Evolutionary conservation across 2,329 filamentous ascomycete genomes (phyloP).

Genomic region (Akanthomyces dipterigenus): DNA sequence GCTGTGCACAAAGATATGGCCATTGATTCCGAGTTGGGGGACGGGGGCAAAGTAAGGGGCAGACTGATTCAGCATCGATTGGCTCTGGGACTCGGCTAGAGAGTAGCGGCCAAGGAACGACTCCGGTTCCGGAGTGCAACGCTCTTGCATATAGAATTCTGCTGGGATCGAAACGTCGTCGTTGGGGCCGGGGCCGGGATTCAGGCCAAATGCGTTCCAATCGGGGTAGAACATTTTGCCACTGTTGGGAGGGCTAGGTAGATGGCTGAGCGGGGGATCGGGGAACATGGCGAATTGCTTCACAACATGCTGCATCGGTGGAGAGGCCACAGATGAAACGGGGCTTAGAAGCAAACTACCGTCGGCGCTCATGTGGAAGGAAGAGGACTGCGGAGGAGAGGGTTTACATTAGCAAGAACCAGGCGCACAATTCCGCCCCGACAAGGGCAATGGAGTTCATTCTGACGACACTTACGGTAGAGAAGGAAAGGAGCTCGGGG

Average conservation of each 20-base stretch:
- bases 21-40: constrained; percentile 21
- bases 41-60: constrained; percentile 24
- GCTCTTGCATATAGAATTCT: constrained; percentile 33
- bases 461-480: background rate
- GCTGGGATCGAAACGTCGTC: constrained; percentile 29
- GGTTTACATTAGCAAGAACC: background rate
- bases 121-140: constrained; percentile 29
- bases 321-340: constrained; percentile 42
- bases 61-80: constrained; percentile 14
- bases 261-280: constrained; percentile 31
- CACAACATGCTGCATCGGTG: constrained; percentile 37
- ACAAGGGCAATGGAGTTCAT: background rate
- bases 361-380: constrained; percentile 27
- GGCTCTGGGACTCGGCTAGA: constrained; percentile 25
- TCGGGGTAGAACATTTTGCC: constrained; percentile 36
- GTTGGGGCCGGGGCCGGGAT: constrained; percentile 15
- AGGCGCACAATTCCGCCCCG: background rate
- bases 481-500: constrained; percentile 4
- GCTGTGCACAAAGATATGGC: constrained; percentile 20
- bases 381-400: constrained; percentile 18
- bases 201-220: constrained; percentile 37
- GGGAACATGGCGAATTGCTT: constrained; percentile 34
- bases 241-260: constrained; percentile 41
- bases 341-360: constrained; percentile 45
- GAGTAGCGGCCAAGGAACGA: constrained; percentile 31